Evolutionary conservation across 2,329 filamentous ascomycete species (phyloP).

Genomic region (Fusarium virguliforme): DNA sequence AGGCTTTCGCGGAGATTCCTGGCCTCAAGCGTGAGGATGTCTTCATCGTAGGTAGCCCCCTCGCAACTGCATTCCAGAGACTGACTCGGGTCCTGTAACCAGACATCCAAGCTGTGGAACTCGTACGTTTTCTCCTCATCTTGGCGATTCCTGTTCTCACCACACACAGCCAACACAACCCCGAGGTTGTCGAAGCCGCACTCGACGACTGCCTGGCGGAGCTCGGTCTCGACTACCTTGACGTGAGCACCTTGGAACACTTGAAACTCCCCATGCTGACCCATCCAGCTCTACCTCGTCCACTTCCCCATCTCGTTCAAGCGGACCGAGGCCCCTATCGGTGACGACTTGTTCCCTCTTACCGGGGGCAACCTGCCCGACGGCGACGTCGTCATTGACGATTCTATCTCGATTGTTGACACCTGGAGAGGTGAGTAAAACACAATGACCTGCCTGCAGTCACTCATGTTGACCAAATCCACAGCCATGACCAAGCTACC

Average conservation of each 20-base stretch:
- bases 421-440: constrained; percentile 25
- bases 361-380: constrained; percentile 71
- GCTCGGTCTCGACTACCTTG: constrained; percentile 20
- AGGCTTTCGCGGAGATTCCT: background rate
- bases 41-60: background rate
- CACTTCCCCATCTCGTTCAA: constrained; percentile 23
- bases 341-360: constrained; percentile 68
- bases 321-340: constrained; percentile 51
- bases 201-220: constrained; percentile 13
- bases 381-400: constrained; percentile 63
- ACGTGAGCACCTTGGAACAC: constrained; percentile 2
- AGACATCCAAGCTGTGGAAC: constrained; percentile 3
- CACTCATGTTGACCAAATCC: background rate
- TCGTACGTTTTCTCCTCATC: background rate
- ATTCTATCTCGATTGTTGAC: constrained; percentile 27
- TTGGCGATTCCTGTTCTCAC: background rate
- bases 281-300: constrained; percentile 17
- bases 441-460: background rate
- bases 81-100: background rate
- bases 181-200: constrained; percentile 12
- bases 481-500: constrained; percentile 24
- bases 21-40: background rate
- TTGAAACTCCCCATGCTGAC: background rate
- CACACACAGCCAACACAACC: background rate
- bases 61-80: background rate